Evolutionary conservation across 768 basidiomycete species (phyloP), one percentile per base, ranked within the genome.

Genomic region (Guyanaporus albipodus): DNA sequence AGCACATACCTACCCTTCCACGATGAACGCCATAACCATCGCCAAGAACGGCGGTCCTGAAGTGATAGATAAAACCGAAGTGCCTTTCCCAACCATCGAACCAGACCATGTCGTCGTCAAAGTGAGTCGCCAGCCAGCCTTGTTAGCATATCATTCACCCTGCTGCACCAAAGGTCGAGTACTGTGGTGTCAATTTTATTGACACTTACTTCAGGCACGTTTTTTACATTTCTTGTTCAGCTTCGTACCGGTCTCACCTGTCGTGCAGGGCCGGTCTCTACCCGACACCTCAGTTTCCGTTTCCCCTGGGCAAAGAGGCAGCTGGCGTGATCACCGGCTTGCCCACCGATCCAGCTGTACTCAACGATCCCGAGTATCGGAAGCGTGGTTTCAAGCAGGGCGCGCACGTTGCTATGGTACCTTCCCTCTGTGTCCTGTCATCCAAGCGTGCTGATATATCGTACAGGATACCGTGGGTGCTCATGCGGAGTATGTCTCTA

Each of bases 161-260:
- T n/a, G n/a, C n/a, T n/a, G n/a, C n/a, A n/a, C n/a, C n/a, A n/a
- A n/a, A 85, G 86, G 73, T 83, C 19, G 80, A 89, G 55, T 91
- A 83, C 55, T 69, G 75, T 8, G 90, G 89, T 7, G 77, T 95
- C 57, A 96, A 96, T 71, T 96, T 87, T 63, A 91, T 87, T 60
- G 87, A 89, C 61, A 82, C 80, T 35, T 94, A 96, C 64, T 81
- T 77, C 60, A 75, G 92, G 79, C 84, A 67, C 64, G 67, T 55
- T 31, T 11, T 9, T 4, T 12, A 17, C 21, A n/a, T n/a, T n/a
- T n/a, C 38, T 19, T 38, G 10, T 40, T 24, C 26, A 15, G n/a
- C 22, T 15, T 21, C 34, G 24, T 17, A 22, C 36, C 33, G 6
- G 28, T 21, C n/a, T 45, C n/a, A 50, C 23, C 12, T 14, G 24